These are phyloP conservation scores for Globisporangium okanoganense DNA, from an alignment of 352 stramenopile species.

Conservation along the genomic window DNA sequence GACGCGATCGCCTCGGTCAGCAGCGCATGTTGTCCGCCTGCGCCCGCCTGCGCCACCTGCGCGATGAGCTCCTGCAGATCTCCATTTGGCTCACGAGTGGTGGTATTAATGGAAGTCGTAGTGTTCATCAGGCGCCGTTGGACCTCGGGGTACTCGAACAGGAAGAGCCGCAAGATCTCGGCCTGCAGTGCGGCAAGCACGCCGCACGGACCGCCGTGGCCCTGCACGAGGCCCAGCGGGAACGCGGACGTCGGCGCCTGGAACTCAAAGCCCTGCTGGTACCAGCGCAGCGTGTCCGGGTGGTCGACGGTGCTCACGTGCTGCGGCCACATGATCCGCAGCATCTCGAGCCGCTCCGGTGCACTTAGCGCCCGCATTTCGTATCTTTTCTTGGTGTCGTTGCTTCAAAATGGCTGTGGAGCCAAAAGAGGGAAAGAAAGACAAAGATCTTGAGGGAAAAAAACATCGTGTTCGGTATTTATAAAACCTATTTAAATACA, in stretches of 20 bases:
- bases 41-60: background rate
- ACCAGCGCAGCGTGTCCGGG: constrained; percentile 42
- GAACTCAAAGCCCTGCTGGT: constrained; percentile 59
- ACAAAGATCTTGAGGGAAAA: background rate
- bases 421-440: background rate
- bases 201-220: constrained; percentile 75
- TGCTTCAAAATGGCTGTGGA: constrained; percentile 1
- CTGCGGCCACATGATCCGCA: constrained; percentile 43
- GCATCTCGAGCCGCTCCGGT: constrained; percentile 5
- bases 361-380: constrained; percentile 3
- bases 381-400: background rate
- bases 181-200: constrained; percentile 78
- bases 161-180: constrained; percentile 52
- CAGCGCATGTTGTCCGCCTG: constrained; percentile 4
- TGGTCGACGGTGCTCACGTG: constrained; percentile 5
- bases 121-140: background rate
- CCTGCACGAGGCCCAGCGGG: constrained; percentile 64
- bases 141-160: constrained; percentile 33
- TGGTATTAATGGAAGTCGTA: background rate
- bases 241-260: constrained; percentile 26
- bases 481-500: background rate
- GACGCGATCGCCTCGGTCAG: constrained; percentile 26
- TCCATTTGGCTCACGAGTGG: background rate
- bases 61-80: constrained; percentile 12
- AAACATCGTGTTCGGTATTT: background rate